Evolutionary conservation across 2,329 filamentous ascomycete species (phyloP).

Genomic region (Tolypocladium pustulatum): DNA sequence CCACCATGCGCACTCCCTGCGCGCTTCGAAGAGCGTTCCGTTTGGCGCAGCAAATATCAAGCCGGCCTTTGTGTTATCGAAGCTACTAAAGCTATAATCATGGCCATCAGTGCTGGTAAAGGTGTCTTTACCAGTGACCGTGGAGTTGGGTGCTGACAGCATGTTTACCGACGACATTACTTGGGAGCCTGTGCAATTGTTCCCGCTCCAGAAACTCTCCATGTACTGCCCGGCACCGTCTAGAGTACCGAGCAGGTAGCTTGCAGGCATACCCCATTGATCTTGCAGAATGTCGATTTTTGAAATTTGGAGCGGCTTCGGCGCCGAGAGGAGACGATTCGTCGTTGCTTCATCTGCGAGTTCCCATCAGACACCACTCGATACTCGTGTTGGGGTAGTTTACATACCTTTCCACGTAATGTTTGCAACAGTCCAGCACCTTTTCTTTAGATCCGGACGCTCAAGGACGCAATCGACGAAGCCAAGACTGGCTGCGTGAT

Average conservation of each 20-base stretch:
- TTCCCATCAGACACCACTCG: background rate
- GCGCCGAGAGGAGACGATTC: background rate
- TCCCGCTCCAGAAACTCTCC: background rate
- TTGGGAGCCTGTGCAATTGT: background rate
- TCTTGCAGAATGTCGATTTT: background rate
- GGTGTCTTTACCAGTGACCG: too few species aligned
- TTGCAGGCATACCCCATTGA: background rate
- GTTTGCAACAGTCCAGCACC: background rate
- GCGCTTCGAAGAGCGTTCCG: background rate
- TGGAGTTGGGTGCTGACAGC: background rate
- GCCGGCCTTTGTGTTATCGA: background rate
- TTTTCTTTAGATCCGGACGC: background rate
- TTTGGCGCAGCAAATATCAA: background rate
- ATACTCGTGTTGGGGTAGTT: too few species aligned
- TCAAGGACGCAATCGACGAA: background rate
- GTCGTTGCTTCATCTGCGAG: background rate
- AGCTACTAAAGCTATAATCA: background rate
- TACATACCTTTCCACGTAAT: background rate
- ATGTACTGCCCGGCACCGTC: background rate
- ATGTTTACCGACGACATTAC: background rate
- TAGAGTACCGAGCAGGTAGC: background rate
- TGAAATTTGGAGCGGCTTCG: background rate
- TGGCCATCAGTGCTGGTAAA: background rate
- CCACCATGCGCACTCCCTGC: slow-evolving; percentile 1
- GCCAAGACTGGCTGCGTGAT: background rate